Base-by-base conservation (phyloP, 192 early-diverging fungal species). In the Paraglomus occultum region DNA sequence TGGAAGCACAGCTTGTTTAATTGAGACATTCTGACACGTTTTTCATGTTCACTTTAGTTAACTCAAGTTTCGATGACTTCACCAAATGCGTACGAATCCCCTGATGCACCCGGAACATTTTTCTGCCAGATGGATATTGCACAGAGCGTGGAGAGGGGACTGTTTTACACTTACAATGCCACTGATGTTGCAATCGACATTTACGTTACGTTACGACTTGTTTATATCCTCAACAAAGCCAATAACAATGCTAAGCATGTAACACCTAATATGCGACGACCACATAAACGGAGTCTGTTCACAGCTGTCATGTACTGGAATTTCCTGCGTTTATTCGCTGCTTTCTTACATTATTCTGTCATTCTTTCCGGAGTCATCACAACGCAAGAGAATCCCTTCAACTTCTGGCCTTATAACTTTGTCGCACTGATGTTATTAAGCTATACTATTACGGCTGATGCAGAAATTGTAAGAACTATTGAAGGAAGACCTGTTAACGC, bases 301-400 rank as follows among this genome's bases (percentile, higher is more conserved):
- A 68, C 67, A 5, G 53, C 67, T 8, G 67, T 68, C 6, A 68
- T 68, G 67, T 68, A 68, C 15, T 68, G 67, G 67, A 68, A 68
- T 57, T 68, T 68, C 38, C 4, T 68, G 14, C 20, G 67, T 31
- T 4, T 68, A n/a, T 55, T 57, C 17, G 4, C 47, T 0, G 53
- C 67, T 4, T 46, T 68, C 8, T 3, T 42, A 31, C 31, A n/a
- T 22, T 57, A 9, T 46, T 1, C 18, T 45, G 17, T 17, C 31
- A 42, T 7, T 15, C 31, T 31, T 31, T 31, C 31, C 31, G 31
- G 31, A 31, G 31, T 31, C 31, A 31, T 31, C 31, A 31, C 31
- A 31, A 39, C 0, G 0, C 58, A n/a, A 12, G 14, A 57, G n/a
- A 9, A 57, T 23, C 14, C 54, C 8, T 40, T 23, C 9, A 43